Percentiles rank a stretch among this genome's conserved stretches.
Evolutionary conservation across 129 eudicot species (phyloP).

Genomic region (Glebionis coronaria): DNA sequence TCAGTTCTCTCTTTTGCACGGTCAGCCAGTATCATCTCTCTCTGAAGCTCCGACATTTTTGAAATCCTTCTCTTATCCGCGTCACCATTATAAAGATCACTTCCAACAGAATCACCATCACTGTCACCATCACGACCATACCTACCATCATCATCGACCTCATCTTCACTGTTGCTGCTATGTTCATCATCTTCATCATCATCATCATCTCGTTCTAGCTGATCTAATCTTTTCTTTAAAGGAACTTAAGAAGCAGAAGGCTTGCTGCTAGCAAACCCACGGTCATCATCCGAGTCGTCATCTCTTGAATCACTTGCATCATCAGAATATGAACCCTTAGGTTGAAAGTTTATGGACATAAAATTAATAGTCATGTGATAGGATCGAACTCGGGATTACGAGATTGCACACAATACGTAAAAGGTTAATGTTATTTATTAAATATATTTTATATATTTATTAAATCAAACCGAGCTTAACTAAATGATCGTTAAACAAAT

Average conservation of each 20-base stretch:
- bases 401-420: no score
- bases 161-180: slow-evolving; percentile 54
- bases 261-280: slow-evolving; percentile 57
- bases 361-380: no score
- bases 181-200: slow-evolving; percentile 59
- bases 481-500: no score
- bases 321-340: slow-evolving; percentile 63
- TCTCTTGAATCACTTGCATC: slow-evolving; percentile 86
- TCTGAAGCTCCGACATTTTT: slow-evolving; percentile 70
- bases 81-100: slow-evolving; percentile 84
- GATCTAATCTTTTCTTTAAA: slow-evolving; percentile 75
- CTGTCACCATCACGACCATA: slow-evolving; percentile 62
- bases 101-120: slow-evolving; percentile 77
- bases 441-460: no score
- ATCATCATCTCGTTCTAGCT: slow-evolving; percentile 66
- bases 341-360: no score
- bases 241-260: slow-evolving; percentile 77
- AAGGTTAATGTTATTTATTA: no score
- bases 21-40: slow-evolving; percentile 73
- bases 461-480: no score
- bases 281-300: slow-evolving; percentile 79
- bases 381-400: no score
- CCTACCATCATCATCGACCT: slow-evolving; percentile 40
- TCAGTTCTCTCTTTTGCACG: slow-evolving; percentile 66
- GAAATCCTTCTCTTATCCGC: slow-evolving; percentile 70